phyloP scores from a whole-genome alignment of 2,329 filamentous ascomycete genomes.

The Nothopassalora personata region DNA sequence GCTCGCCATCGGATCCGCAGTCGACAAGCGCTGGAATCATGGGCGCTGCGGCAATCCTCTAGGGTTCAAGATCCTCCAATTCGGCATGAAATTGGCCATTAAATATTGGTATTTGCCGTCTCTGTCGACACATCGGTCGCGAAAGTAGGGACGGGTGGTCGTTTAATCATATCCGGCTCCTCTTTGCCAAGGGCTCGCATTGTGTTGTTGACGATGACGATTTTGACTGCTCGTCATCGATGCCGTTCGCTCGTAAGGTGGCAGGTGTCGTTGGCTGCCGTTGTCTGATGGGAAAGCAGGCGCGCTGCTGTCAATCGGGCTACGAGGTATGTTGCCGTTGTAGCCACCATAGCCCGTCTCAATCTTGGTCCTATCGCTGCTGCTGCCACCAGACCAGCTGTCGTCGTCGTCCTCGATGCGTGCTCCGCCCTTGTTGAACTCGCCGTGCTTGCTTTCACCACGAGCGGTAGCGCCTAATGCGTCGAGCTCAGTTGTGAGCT shows the following conservation, averaged over 20 bases:
- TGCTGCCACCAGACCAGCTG: conserved; percentile 56
- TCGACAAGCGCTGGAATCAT: not conserved
- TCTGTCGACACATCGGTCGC: conserved; percentile 16
- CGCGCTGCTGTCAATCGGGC: conserved; percentile 45
- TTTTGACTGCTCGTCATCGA: conserved; percentile 19
- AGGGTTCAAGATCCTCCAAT: not conserved
- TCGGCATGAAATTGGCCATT: conserved; percentile 7
- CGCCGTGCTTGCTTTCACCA: conserved; percentile 58
- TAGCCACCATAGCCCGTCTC: conserved; percentile 23
- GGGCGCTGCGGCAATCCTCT: not conserved
- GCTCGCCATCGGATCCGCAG: not conserved
- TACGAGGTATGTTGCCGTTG: conserved; percentile 40
- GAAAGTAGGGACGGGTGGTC: conserved; percentile 12
- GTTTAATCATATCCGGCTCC: conserved; percentile 58
- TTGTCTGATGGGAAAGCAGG: conserved; percentile 43
- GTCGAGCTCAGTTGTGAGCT: conserved; percentile 83
- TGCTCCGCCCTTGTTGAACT: conserved; percentile 48
- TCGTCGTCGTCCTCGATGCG: conserved; percentile 68
- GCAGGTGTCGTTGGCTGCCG: conserved; percentile 35
- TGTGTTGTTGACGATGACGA: conserved; percentile 33
- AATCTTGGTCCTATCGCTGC: conserved; percentile 37
- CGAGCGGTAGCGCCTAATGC: conserved; percentile 83
- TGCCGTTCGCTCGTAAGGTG: conserved; percentile 35
- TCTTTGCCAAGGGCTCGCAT: conserved; percentile 59
- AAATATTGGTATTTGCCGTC: conserved; percentile 19